Evolutionary conservation across 1,284 basidiomycete genomes (phyloP).

Genomic region (Ustilago hordei): DNA sequence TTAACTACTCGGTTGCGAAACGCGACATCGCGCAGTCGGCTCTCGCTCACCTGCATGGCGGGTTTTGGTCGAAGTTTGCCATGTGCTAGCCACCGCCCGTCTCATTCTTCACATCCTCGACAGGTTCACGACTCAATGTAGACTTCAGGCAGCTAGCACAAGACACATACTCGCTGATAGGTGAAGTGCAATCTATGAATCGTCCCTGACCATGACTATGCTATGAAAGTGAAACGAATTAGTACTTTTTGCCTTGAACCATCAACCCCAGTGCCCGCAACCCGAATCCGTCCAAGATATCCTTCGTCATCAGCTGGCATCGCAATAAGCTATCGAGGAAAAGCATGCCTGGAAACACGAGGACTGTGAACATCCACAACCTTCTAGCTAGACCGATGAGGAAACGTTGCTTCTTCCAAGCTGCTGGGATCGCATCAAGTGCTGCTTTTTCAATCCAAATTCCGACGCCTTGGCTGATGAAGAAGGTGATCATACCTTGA

Average conservation of each 20-base stretch:
- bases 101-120: not conserved
- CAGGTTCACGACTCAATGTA: not conserved
- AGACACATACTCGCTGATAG: not conserved
- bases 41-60: not conserved
- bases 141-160: not conserved
- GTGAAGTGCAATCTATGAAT: constrained; percentile 12
- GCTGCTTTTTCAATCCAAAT: constrained; percentile 29
- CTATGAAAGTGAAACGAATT: constrained; percentile 4
- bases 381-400: constrained; percentile 9
- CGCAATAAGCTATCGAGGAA: constrained; percentile 38
- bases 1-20: not conserved
- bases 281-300: constrained; percentile 34
- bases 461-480: constrained; percentile 33
- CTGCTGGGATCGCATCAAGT: constrained; percentile 20
- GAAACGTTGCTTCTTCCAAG: constrained; percentile 25
- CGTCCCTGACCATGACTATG: constrained; percentile 6
- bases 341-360: constrained; percentile 23
- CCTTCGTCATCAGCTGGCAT: constrained; percentile 30
- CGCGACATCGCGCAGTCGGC: not conserved
- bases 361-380: constrained; percentile 33
- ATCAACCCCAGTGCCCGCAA: constrained; percentile 17
- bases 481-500: constrained; percentile 38
- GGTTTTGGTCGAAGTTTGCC: too few relatives aligned
- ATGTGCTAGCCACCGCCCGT: too few relatives aligned
- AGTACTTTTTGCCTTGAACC: constrained; percentile 34